Conservation (phyloP, 805 yeast species). For the Yamadazyma ubonensis region DNA sequence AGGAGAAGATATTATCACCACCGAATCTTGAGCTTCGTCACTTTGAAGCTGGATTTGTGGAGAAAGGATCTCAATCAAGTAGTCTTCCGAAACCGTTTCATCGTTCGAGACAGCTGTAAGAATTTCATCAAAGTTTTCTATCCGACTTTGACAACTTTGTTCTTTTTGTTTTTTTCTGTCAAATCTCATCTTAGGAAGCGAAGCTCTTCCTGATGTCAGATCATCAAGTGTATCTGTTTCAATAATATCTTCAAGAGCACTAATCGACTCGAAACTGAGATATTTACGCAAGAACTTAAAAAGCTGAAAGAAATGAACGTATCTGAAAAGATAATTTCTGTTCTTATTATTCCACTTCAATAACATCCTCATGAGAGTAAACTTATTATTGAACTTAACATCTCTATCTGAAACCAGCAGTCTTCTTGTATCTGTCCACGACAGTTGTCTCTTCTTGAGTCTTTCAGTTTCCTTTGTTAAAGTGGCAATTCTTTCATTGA, state of each 20-base stretch:
- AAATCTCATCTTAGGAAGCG: constrained; percentile 4
- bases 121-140: constrained; percentile 34
- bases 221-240: constrained; percentile 34
- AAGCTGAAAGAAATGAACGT: constrained; percentile 37
- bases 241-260: constrained; percentile 33
- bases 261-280: constrained; percentile 34
- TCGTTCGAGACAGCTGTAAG: constrained; percentile 21
- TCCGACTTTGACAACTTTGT: constrained; percentile 17
- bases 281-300: constrained; percentile 27
- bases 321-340: constrained; percentile 33
- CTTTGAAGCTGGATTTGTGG: constrained; percentile 46
- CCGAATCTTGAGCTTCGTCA: constrained; percentile 45
- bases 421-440: constrained; percentile 12
- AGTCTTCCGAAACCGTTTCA: constrained; percentile 39
- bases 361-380: constrained; percentile 37
- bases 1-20: constrained; percentile 73
- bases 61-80: constrained; percentile 35
- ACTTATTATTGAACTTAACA: constrained; percentile 35
- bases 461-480: constrained; percentile 20
- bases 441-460: constrained; percentile 9
- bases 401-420: constrained; percentile 9
- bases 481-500: constrained; percentile 20
- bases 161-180: background rate
- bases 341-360: constrained; percentile 42
- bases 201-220: constrained; percentile 19